Percentiles rank a stretch among this genome's conserved stretches.
Evolutionary conservation across 2,329 filamentous ascomycete genomes (phyloP).

Genomic region (Daldinia sp.): DNA sequence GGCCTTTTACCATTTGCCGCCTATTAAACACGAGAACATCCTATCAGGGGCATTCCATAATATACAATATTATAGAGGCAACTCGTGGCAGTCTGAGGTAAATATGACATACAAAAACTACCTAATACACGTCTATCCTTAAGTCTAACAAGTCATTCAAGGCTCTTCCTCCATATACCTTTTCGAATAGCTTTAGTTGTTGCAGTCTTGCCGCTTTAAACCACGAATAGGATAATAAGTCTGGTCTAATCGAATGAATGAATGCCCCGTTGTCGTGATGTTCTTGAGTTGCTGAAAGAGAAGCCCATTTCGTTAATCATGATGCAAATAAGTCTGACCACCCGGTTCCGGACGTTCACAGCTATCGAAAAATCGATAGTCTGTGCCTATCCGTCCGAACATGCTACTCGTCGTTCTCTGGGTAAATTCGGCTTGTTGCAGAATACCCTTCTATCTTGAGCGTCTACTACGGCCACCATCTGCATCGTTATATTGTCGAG

Average conservation of each 20-base stretch:
- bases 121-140: neutral
- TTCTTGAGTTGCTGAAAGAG: neutral
- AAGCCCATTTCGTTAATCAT: neutral
- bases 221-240: neutral
- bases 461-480: neutral
- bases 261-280: neutral
- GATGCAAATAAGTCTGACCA: neutral
- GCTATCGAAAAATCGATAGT: neutral
- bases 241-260: neutral
- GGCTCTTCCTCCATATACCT: neutral
- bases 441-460: neutral
- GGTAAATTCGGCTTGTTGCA: neutral
- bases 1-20: too few species aligned
- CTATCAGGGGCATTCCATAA: neutral
- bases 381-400: neutral
- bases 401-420: neutral
- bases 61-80: neutral
- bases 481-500: neutral
- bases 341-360: neutral
- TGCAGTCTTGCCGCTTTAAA: neutral
- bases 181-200: neutral
- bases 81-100: neutral
- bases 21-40: too few species aligned
- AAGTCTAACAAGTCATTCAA: neutral
- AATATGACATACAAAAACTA: neutral